Evolutionary conservation across 2,329 filamentous ascomycete species (phyloP).

Genomic region (Anthostomella pinea): DNA sequence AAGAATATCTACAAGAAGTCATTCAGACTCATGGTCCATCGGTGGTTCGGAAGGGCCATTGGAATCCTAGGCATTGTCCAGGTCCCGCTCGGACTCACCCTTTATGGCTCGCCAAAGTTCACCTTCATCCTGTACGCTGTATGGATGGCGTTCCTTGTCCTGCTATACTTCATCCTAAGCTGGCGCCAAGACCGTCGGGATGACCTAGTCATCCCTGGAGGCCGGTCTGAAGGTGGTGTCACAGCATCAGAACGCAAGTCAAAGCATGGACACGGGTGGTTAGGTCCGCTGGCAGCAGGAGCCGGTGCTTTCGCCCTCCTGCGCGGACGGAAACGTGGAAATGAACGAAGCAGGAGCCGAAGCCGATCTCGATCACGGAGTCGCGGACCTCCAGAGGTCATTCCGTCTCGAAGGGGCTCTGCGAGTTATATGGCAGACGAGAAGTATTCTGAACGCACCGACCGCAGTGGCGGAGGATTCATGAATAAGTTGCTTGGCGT

Average conservation of each 20-base stretch:
- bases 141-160: conserved; percentile 69
- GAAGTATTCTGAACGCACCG: conserved; percentile 56
- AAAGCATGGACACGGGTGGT: conserved; percentile 45
- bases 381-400: conserved; percentile 43
- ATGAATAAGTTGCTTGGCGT: conserved; percentile 59
- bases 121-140: conserved; percentile 85
- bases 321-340: conserved; percentile 42
- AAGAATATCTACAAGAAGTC: conserved; percentile 48
- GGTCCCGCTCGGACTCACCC: conserved; percentile 80
- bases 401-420: conserved; percentile 51
- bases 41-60: conserved; percentile 78
- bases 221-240: conserved; percentile 48
- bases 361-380: conserved; percentile 34
- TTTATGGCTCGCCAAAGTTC: conserved; percentile 85
- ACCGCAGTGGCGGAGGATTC: conserved; percentile 46
- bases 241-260: conserved; percentile 31
- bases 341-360: conserved; percentile 38
- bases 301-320: conserved; percentile 48
- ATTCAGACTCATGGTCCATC: conserved; percentile 67
- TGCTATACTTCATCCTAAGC: conserved; percentile 76
- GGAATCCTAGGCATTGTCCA: conserved; percentile 82
- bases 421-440: conserved; percentile 61
- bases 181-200: conserved; percentile 59
- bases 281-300: conserved; percentile 52
- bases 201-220: conserved; percentile 55